A percentile compares a stretch with the other conserved stretches of the same genome.
Evolutionary conservation across 2,329 filamentous ascomycete species (phyloP).

Genomic region (Chaetothyriales sp.): DNA sequence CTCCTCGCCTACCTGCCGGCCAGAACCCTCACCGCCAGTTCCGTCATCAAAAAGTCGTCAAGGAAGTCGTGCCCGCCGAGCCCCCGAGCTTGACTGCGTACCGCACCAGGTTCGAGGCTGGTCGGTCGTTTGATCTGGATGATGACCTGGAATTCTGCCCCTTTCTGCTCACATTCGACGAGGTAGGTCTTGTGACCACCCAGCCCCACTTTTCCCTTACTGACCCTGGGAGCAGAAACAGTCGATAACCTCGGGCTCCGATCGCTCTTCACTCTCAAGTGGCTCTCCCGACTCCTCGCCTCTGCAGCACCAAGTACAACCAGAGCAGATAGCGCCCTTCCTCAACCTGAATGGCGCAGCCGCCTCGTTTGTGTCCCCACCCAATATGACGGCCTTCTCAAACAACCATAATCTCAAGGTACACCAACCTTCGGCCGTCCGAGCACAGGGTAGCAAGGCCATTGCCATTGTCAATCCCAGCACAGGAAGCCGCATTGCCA

Average conservation of each 20-base stretch:
- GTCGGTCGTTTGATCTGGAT: slow-evolving; percentile 84
- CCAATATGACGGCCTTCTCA: slow-evolving; percentile 37
- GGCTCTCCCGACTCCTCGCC: slow-evolving; percentile 86
- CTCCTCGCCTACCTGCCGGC: slow-evolving; percentile 61
- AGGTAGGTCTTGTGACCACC: slow-evolving; percentile 46
- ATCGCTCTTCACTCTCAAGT: slow-evolving; percentile 87
- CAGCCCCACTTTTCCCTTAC: slow-evolving; percentile 10
- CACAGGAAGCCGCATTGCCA: slow-evolving; percentile 75
- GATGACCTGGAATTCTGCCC: slow-evolving; percentile 96
- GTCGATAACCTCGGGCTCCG: slow-evolving; percentile 78
- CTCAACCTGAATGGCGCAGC: slow-evolving; percentile 51
- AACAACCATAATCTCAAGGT: slow-evolving; percentile 64
- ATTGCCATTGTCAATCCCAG: slow-evolving; percentile 96
- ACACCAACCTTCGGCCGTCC: slow-evolving; percentile 78
- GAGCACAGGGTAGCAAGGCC: slow-evolving; percentile 60
- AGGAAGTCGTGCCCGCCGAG: slow-evolving; percentile 58
- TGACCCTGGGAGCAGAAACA: slow-evolving; percentile 49
- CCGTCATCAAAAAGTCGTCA: slow-evolving; percentile 69
- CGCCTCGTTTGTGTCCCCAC: slow-evolving; percentile 38
- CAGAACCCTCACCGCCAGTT: slow-evolving; percentile 80
- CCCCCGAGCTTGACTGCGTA: slow-evolving; percentile 61
- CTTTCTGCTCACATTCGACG: slow-evolving; percentile 75
- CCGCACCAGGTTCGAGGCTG: slow-evolving; percentile 76
- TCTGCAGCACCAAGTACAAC: slow-evolving; percentile 64
- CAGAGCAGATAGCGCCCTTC: slow-evolving; percentile 56